Conservation (phyloP, 495 filamentous ascomycete genomes). For the Penicillium herquei region DNA sequence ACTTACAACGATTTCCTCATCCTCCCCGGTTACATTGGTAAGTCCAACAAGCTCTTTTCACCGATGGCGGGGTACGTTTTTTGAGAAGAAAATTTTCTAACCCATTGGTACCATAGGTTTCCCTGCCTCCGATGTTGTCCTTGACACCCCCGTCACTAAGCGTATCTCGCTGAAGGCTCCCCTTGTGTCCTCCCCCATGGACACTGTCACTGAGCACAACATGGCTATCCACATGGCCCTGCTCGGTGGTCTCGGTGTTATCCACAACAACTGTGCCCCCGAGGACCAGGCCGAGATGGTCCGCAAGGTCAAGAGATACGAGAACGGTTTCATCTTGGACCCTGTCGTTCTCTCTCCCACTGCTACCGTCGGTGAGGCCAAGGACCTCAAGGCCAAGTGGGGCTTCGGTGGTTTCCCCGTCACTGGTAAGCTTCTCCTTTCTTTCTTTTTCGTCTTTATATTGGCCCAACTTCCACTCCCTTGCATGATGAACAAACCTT, state of each 20-base stretch:
- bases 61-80: slow-evolving; percentile 1
- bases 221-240: slow-evolving; percentile 99
- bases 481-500: slow-evolving; percentile 70
- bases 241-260: slow-evolving; percentile 92
- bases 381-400: slow-evolving; percentile 93
- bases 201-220: slow-evolving; percentile 97
- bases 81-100: slow-evolving; percentile 5
- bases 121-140: slow-evolving; percentile 80
- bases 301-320: slow-evolving; percentile 96
- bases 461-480: slow-evolving; percentile 12
- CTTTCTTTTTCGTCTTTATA: slow-evolving; percentile 4
- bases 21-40: slow-evolving; percentile 66
- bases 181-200: slow-evolving; percentile 96
- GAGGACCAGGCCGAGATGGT: slow-evolving; percentile 99
- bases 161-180: slow-evolving; percentile 91
- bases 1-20: slow-evolving; percentile 79
- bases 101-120: slow-evolving; percentile 56
- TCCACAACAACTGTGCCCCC: slow-evolving; percentile 97
- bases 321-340: slow-evolving; percentile 98
- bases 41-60: slow-evolving; percentile 14
- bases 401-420: slow-evolving; percentile 99
- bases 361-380: slow-evolving; percentile 88
- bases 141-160: slow-evolving; percentile 92
- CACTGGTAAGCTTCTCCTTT: slow-evolving; percentile 71
- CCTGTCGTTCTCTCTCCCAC: slow-evolving; percentile 86